phyloP scores from a whole-genome alignment of 768 basidiomycete genomes.

The Lactarius pseudohatsudake region DNA sequence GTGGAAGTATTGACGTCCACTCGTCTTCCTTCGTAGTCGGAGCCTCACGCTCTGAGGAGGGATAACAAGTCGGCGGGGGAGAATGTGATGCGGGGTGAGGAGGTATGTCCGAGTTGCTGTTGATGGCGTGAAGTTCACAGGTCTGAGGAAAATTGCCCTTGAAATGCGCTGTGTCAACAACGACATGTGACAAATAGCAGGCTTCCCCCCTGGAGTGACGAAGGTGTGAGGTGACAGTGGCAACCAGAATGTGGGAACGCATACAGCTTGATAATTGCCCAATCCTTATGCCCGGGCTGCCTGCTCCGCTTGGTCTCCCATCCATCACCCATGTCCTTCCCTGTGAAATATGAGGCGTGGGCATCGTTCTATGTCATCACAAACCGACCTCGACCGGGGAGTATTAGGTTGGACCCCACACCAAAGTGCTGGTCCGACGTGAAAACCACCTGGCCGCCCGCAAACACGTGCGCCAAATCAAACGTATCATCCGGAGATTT shows the following conservation, averaged over 20 bases:
- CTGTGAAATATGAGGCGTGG: slow-evolving; percentile 32
- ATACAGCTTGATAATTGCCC: slow-evolving; percentile 87
- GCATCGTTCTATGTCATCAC: slow-evolving; percentile 9
- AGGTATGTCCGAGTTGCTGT: slow-evolving; percentile 38
- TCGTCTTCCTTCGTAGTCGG: slow-evolving; percentile 39
- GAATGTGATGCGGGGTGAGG: slow-evolving; percentile 23
- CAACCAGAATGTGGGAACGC: slow-evolving; percentile 34
- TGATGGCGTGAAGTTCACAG: slow-evolving; percentile 70
- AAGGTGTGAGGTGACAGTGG: slow-evolving; percentile 2
- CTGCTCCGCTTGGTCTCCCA: slow-evolving; percentile 97
- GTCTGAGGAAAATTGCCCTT: slow-evolving; percentile 94
- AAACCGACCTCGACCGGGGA: slow-evolving; percentile 76
- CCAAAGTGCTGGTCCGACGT: slow-evolving; percentile 97
- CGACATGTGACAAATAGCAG: slow-evolving; percentile 70
- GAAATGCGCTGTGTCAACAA: slow-evolving; percentile 94
- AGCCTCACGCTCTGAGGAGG: slow-evolving; percentile 32
- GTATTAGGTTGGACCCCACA: slow-evolving; percentile 83
- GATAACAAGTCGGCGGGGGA: slow-evolving; percentile 25
- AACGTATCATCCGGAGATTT: slow-evolving; percentile 49
- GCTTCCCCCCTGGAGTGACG: slow-evolving; percentile 57
- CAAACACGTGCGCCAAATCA: slow-evolving; percentile 89
- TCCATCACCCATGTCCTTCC: slow-evolving; percentile 94
- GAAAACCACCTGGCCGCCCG: slow-evolving; percentile 80
- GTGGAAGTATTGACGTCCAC: slow-evolving; percentile 76
- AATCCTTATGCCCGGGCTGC: slow-evolving; percentile 79